Evolutionary conservation across 805 yeast genomes (phyloP).

Genomic region (Candida nanaspora): DNA sequence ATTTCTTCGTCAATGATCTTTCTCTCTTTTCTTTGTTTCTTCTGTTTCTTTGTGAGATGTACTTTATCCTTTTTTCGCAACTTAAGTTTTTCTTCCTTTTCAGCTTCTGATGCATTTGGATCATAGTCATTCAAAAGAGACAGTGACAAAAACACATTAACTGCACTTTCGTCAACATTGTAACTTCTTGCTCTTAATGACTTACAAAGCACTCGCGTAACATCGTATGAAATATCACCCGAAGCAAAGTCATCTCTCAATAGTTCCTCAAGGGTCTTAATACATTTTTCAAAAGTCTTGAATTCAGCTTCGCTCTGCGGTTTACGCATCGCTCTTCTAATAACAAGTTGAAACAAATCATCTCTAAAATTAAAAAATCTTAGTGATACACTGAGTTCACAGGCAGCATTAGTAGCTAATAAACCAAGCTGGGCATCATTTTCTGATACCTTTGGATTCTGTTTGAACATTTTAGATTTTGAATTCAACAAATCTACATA

Average conservation of each 20-base stretch:
- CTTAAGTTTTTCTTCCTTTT: conserved; percentile 38
- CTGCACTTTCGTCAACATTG: conserved; percentile 76
- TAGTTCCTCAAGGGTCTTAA: conserved; percentile 62
- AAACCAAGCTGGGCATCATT: conserved; percentile 40
- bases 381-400: conserved; percentile 63
- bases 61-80: conserved; percentile 81
- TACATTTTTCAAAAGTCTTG: conserved; percentile 46
- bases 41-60: conserved; percentile 84
- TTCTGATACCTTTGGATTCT: conserved; percentile 19
- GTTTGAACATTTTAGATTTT: conserved; percentile 25
- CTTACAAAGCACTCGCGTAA: conserved; percentile 60
- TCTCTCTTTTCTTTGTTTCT: conserved; percentile 80
- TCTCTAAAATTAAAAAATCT: conserved; percentile 75
- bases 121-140: conserved; percentile 64
- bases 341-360: conserved; percentile 62
- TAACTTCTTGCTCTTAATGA: conserved; percentile 67
- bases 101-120: conserved; percentile 49
- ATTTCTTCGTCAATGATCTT: conserved; percentile 85
- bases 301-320: conserved; percentile 43
- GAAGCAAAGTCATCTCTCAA: conserved; percentile 67
- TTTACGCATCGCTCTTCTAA: conserved; percentile 59
- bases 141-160: conserved; percentile 66
- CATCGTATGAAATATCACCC: conserved; percentile 75
- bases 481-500: conserved; percentile 53
- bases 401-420: conserved; percentile 67